A percentile compares a stretch with the other conserved stretches of the same genome.
Conservation (phyloP, 148 eudicot species). For the Pharnaceum exiguum region DNA sequence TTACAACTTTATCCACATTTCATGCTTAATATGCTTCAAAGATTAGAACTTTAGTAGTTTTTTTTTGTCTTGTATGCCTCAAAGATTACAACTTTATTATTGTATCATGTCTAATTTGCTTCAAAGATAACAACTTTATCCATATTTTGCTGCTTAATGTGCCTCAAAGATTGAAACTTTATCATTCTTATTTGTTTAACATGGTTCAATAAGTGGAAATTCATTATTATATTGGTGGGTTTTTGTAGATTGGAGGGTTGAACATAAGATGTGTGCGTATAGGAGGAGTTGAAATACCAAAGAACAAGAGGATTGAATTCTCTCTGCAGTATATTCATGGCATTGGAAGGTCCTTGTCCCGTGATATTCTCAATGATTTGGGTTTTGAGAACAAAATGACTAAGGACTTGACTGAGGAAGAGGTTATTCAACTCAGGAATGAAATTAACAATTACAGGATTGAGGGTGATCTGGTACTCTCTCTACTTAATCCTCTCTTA, state of each 20-base stretch:
- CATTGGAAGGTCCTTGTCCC: constrained; percentile 45
- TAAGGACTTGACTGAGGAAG: constrained; percentile 51
- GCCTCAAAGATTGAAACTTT: background rate
- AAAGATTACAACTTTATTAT: background rate
- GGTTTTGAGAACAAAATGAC: constrained; percentile 51
- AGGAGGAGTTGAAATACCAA: constrained; percentile 63
- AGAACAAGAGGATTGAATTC: constrained; percentile 49
- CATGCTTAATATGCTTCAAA: background rate
- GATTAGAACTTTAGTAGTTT: background rate
- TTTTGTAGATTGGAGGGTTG: constrained; percentile 26
- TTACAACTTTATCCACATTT: too few relatives aligned
- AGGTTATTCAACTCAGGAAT: constrained; percentile 41
- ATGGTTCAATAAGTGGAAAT: background rate
- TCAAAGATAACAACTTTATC: background rate
- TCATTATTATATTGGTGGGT: background rate
- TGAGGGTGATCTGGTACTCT: constrained; percentile 64
- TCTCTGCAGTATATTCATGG: constrained; percentile 65
- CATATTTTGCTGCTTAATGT: background rate
- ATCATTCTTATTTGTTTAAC: background rate
- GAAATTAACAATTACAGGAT: constrained; percentile 53
- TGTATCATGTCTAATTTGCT: background rate
- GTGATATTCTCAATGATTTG: constrained; percentile 48
- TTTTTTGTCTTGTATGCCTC: background rate
- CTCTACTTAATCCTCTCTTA: background rate
- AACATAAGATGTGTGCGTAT: constrained; percentile 55